These are phyloP conservation scores for Limnomonas spitsbergensis DNA, from an alignment of 139 green algal species.

Conservation along the genomic window DNA sequence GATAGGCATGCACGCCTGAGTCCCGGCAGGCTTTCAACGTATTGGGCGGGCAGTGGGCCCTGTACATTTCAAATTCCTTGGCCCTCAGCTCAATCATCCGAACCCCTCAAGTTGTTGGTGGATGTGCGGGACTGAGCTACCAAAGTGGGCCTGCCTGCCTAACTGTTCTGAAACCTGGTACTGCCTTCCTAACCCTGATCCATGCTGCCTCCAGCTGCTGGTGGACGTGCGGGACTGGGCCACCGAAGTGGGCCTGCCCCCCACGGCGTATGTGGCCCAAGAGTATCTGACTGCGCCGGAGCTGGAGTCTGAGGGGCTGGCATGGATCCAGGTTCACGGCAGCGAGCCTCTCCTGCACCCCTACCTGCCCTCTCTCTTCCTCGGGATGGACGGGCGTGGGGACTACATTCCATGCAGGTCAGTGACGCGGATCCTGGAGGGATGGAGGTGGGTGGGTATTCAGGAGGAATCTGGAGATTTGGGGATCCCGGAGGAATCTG, in stretches of 20 bases:
- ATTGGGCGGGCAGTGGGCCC: too few species aligned
- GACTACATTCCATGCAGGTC: slow-evolving; percentile 71
- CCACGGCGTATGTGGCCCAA: slow-evolving; percentile 71
- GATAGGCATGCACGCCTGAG: too few species aligned
- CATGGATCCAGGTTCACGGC: slow-evolving; percentile 41
- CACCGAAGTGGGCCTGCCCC: slow-evolving; percentile 23
- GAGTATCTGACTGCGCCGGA: slow-evolving; percentile 58
- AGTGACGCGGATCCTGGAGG: neutral
- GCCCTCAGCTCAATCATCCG: too few species aligned
- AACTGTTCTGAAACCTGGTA: too few species aligned
- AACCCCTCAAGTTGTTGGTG: too few species aligned
- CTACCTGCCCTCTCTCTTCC: slow-evolving; percentile 74
- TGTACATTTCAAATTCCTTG: too few species aligned
- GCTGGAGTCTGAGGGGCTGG: slow-evolving; percentile 29
- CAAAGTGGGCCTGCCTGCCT: too few species aligned
- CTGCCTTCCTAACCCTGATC: too few species aligned
- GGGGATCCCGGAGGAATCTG: too few species aligned
- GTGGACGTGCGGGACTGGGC: slow-evolving; percentile 72
- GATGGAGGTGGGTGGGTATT: neutral
- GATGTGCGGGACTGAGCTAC: too few species aligned
- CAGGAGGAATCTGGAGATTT: neutral
- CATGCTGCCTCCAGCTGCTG: slow-evolving; percentile 64
- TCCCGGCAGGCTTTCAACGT: too few species aligned
- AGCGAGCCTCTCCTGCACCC: slow-evolving; percentile 60
- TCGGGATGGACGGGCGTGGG: slow-evolving; percentile 70